A percentile compares a stretch with the other conserved stretches of the same genome.
These are phyloP conservation scores for Trametes cingulata DNA, from an alignment of 768 basidiomycete species.

Conservation along the genomic window DNA sequence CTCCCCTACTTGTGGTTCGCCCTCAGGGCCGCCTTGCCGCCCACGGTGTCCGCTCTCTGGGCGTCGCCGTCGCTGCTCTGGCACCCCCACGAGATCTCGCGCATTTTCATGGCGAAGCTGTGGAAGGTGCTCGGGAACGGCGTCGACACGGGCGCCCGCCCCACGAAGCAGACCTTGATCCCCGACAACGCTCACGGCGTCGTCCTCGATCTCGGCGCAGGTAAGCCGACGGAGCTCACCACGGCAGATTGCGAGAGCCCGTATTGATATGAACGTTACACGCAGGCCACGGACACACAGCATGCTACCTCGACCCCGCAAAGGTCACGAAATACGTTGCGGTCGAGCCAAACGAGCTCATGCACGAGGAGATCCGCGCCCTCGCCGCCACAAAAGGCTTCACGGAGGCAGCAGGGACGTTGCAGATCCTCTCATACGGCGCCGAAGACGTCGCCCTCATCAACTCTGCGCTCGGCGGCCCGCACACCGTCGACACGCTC, in stretches of 20 bases:
- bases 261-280: background rate
- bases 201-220: conserved; percentile 71
- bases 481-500: conserved; percentile 55
- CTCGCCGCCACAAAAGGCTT: conserved; percentile 54
- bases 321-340: conserved; percentile 68
- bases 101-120: conserved; percentile 57
- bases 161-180: conserved; percentile 50
- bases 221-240: conserved; percentile 31
- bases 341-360: conserved; percentile 65
- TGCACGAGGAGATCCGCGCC: conserved; percentile 58
- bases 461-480: conserved; percentile 39
- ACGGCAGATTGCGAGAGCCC: background rate
- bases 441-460: conserved; percentile 60
- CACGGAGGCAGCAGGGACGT: conserved; percentile 49
- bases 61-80: conserved; percentile 47
- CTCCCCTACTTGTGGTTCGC: conserved; percentile 45
- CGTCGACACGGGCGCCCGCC: conserved; percentile 44
- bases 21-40: conserved; percentile 41
- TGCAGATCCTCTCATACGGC: conserved; percentile 62
- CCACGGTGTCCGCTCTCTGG: conserved; percentile 45
- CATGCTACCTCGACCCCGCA: conserved; percentile 56
- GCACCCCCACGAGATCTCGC: conserved; percentile 46
- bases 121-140: conserved; percentile 54
- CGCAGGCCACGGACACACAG: conserved; percentile 63
- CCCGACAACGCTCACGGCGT: conserved; percentile 55